Base-by-base conservation (phyloP, 2,329 filamentous ascomycete species). In the Talaromyces marneffei region DNA sequence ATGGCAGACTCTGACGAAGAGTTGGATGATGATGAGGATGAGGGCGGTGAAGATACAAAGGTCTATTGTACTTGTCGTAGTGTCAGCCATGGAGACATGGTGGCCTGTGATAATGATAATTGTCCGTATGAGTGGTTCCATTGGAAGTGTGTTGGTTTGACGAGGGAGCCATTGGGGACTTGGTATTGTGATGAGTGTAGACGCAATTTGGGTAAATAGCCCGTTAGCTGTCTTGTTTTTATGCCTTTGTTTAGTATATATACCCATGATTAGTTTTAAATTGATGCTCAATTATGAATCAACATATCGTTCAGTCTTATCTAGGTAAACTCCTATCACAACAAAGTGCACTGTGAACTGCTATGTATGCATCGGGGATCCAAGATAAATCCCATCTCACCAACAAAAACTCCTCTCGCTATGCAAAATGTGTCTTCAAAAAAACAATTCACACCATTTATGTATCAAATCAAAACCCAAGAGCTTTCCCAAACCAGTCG, bases 71-170 rank as follows among this genome's bases (percentile, higher is more conserved):
- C 85, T 65, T 88, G 85, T 69, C 84, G 85, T 55, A 83, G 83
- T 64, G 85, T 87, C 39, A 84, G 81, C 65, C 87, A 86, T 68
- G 85, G 85, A 18, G 83, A 86, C 68, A 54, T 88, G 85, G 83
- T 88, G 42, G 85, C 84, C 12, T 88, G 85, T 68, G 85, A 88
- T 71, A 87, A 87, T 69, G 83, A 85, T 39, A 77, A 80, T 61
- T 88, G 85, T 73, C 80, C 82, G 12, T 82, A 83, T 64, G 85
- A 88, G 70, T 88, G 85, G 85, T 88, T 88, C 72, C 85, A 88
- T 77, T 80, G 86, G 71, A 83, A 80, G 42, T 88, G 85, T 67
- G 84, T 87, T 57, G 83, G 84, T 20, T 75, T 88, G 67, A 83
- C 80, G 46, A 81, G 82, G 66, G 82, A 85, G 66, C 85, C 85